Evolutionary conservation across 1,284 basidiomycete species (phyloP).

Genomic region (Cryptococcus sp.): DNA sequence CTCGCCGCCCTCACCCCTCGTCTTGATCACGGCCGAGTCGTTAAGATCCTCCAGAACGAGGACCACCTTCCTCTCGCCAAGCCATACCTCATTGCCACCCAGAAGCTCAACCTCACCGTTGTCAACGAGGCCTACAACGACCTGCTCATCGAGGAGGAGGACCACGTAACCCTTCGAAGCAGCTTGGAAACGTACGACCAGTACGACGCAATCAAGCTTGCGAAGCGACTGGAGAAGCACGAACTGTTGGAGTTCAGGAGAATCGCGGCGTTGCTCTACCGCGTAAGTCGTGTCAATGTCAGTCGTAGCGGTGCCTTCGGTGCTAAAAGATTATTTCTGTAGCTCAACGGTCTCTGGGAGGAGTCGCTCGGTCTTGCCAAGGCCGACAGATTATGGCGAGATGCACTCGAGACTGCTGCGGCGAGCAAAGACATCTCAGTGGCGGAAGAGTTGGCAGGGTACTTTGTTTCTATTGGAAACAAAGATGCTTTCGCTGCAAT

Average conservation of each 20-base stretch:
- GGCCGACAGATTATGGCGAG: conserved; percentile 93
- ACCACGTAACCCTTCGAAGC: conserved; percentile 92
- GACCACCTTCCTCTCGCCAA: conserved; percentile 93
- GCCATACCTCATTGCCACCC: conserved; percentile 93
- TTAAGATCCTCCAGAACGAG: conserved; percentile 79
- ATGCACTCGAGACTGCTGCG: conserved; percentile 90
- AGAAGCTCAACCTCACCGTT: conserved; percentile 93
- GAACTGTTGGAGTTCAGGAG: conserved; percentile 93
- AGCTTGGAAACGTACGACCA: conserved; percentile 97
- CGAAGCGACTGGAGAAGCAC: conserved; percentile 81
- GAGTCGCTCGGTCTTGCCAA: conserved; percentile 93
- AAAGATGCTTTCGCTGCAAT: conserved; percentile 94
- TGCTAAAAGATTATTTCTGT: conserved; percentile 5
- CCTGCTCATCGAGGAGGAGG: conserved; percentile 96
- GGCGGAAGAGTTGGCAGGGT: conserved; percentile 87
- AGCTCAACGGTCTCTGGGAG: conserved; percentile 94
- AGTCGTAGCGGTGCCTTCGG: background rate
- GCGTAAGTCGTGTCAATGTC: conserved; percentile 55
- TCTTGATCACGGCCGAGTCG: conserved; percentile 91
- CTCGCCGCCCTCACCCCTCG: conserved; percentile 87
- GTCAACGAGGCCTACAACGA: conserved; percentile 98
- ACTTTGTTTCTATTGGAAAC: conserved; percentile 96
- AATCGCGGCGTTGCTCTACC: conserved; percentile 92
- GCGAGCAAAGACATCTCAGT: conserved; percentile 75
- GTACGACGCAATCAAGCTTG: conserved; percentile 89